phyloP scores from a whole-genome alignment of 2,329 filamentous ascomycete genomes.

The Aureobasidium namibiae region DNA sequence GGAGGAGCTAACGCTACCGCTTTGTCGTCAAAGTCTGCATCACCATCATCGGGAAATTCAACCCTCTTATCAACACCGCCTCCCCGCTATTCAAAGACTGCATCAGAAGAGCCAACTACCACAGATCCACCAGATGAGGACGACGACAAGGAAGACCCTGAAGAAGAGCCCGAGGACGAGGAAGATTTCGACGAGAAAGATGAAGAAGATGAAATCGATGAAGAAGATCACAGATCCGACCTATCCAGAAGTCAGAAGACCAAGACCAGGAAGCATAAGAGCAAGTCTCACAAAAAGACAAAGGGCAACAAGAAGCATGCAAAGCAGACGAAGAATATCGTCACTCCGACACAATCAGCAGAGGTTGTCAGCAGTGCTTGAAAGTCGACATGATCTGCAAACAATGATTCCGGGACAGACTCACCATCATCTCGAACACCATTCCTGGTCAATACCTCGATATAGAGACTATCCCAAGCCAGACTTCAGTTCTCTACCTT shows the following conservation, averaged over 20 bases:
- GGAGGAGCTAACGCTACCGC: neutral
- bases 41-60: neutral
- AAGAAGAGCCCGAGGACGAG: neutral
- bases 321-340: neutral
- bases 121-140: neutral
- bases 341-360: neutral
- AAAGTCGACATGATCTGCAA: neutral
- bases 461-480: no score
- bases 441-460: neutral
- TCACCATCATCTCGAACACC: no score
- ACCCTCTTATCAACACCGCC: neutral
- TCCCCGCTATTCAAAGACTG: neutral
- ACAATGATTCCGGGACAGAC: neutral
- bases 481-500: no score
- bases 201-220: neutral
- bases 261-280: neutral
- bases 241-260: neutral
- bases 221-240: neutral
- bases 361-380: no score
- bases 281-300: neutral
- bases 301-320: neutral
- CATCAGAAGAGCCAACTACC: neutral
- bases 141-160: neutral
- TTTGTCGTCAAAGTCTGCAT: neutral
- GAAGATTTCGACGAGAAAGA: neutral